phyloP scores from a whole-genome alignment of 495 filamentous ascomycete species.

The Clavariopsis aquatica region DNA sequence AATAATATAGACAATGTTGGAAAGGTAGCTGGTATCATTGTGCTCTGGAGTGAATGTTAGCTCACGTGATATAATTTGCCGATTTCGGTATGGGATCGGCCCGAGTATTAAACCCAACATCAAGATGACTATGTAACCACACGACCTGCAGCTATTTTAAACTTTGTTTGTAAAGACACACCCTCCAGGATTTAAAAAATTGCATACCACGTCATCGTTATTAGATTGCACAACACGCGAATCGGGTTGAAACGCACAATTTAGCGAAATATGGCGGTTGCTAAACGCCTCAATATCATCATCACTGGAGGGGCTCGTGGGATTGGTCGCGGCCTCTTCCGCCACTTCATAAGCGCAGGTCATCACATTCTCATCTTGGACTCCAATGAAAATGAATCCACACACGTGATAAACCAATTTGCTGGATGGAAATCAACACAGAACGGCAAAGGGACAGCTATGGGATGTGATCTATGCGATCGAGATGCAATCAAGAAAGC shows the following conservation, averaged over 20 bases:
- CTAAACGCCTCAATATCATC: conserved; percentile 30
- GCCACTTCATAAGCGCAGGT: conserved; percentile 35
- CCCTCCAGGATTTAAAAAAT: too few species aligned
- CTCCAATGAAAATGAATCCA: conserved; percentile 19
- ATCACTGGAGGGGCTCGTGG: conserved; percentile 41
- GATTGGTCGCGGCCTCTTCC: conserved; percentile 39
- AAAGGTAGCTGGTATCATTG: too few species aligned
- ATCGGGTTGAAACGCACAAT: too few species aligned
- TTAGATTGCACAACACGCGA: too few species aligned
- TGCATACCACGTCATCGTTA: too few species aligned
- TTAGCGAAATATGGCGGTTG: background rate
- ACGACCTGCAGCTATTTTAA: background rate
- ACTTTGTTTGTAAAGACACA: too few species aligned
- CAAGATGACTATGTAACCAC: too few species aligned
- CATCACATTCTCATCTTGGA: conserved; percentile 39
- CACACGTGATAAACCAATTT: conserved; percentile 18
- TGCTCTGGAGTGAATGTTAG: too few species aligned
- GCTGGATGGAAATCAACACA: background rate
- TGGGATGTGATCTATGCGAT: conserved; percentile 6
- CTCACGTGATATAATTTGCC: too few species aligned
- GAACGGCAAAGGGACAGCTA: background rate
- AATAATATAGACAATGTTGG: too few species aligned
- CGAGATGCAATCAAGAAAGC: background rate
- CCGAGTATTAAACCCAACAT: too few species aligned
- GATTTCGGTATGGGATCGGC: too few species aligned